Evolutionary conservation across 2,329 filamentous ascomycete species (phyloP), one percentile per base, ranked within the genome.

Genomic region (Cladosporium austrohemisphaericum): DNA sequence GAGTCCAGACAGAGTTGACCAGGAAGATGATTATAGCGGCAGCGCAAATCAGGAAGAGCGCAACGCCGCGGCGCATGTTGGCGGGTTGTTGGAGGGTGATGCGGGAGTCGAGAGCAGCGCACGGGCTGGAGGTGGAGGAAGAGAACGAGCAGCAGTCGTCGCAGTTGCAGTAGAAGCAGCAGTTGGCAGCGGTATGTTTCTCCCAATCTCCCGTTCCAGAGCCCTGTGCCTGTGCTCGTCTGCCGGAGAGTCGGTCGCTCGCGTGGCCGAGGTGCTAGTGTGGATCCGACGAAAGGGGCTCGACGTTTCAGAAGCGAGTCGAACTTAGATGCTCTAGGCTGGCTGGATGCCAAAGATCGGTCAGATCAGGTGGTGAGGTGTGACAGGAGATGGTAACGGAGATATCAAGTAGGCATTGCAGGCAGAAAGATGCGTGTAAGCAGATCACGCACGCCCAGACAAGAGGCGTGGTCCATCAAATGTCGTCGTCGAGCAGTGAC

Each of bases 1-100:
- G 76, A 7, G 84, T 88, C 70, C 81, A 86, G 61, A 88, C 83
- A 54, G 75, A 77, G 68, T 83, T 77, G 25, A 89, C 69, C 29
- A 88, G 75, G 62, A 84, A 78, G 43, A 75, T 74, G 57, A 89
- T 67, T 55, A 88, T 73, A 52, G 83, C 55, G 43, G 85, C 63
- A 63, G 85, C 86, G 65, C 81, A 73, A 52, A 88, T 60, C 47
- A 87, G 69, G 69, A 84, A 85, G 62, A 85, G 73, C 51, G 82
- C 60, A 52, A 81, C 69, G 62, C 77, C 76, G 69, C 76, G 76
- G 58, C 80, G 76, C 81, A 84, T 84, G 51, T 56, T 75, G 69
- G 35, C 26, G 35, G 14, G 18, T 7, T 20, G 13, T 11, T 19
- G 23, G 32, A 14, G 31, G 20, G 43, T 23, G 23, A 13, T 22